Conservation (phyloP, 1,139 yeast genomes). For the Suhomyces coccinellae region DNA sequence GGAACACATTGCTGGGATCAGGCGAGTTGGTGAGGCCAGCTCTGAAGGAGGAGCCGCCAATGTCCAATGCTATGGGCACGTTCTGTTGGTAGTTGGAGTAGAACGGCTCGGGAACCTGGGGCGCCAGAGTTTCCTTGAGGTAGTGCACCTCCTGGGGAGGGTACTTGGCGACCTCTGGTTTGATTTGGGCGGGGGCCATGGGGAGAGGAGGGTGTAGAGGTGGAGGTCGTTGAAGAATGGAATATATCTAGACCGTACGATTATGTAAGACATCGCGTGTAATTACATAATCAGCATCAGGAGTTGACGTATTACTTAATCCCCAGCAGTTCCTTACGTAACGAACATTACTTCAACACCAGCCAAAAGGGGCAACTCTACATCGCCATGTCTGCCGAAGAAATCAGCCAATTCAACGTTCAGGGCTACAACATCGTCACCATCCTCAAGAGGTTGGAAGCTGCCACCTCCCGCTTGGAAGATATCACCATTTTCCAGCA, state of each 20-base stretch:
- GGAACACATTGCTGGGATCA: constrained; percentile 66
- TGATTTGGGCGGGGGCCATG: constrained; percentile 21
- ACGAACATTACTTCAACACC: neutral
- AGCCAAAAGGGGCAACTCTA: constrained; percentile 1
- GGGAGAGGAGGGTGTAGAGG: neutral
- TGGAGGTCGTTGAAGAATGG: neutral
- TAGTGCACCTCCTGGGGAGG: constrained; percentile 55
- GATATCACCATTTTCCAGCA: constrained; percentile 84
- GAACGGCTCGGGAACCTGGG: constrained; percentile 50
- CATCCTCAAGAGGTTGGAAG: constrained; percentile 80
- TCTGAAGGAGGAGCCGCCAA: constrained; percentile 71
- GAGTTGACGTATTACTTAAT: too few species aligned
- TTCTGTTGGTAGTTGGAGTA: constrained; percentile 51
- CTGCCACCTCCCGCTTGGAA: constrained; percentile 90
- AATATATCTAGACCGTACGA: too few species aligned
- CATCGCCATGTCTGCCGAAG: constrained; percentile 38
- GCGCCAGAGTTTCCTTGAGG: constrained; percentile 47
- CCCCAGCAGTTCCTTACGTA: neutral
- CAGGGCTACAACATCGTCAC: constrained; percentile 84
- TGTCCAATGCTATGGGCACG: constrained; percentile 77
- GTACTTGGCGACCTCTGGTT: constrained; percentile 26
- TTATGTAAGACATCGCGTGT: too few species aligned
- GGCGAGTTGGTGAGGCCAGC: constrained; percentile 63
- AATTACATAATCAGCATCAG: neutral
- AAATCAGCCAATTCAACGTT: constrained; percentile 52